Percentiles rank a stretch among this genome's conserved stretches.
Conservation (phyloP, 2,329 filamentous ascomycete genomes). For the Amphichorda felina region DNA sequence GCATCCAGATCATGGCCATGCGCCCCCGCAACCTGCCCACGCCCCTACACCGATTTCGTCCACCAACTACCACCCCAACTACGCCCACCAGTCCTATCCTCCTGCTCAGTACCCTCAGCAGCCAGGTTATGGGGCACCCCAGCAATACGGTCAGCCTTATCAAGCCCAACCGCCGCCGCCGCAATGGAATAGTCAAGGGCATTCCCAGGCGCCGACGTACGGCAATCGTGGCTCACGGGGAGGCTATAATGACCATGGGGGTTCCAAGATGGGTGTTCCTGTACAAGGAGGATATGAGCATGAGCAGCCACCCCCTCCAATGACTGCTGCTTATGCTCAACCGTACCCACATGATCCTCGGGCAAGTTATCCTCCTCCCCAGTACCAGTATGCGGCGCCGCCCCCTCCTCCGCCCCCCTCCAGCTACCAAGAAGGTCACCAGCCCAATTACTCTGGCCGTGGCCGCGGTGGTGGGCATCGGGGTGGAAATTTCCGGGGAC, state of each 20-base stretch:
- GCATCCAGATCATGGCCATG: conserved; percentile 23
- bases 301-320: conserved; percentile 18
- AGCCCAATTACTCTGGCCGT: conserved; percentile 24
- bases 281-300: conserved; percentile 16
- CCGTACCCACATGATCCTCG: conserved; percentile 28
- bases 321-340: conserved; percentile 21
- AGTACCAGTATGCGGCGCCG: conserved; percentile 27
- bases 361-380: conserved; percentile 16
- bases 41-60: conserved; percentile 34
- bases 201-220: conserved; percentile 23
- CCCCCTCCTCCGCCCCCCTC: conserved; percentile 16
- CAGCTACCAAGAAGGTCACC: conserved; percentile 14
- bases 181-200: conserved; percentile 20
- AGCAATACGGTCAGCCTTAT: conserved; percentile 23
- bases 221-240: conserved; percentile 26
- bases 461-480: conserved; percentile 24
- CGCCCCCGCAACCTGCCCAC: conserved; percentile 26
- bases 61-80: conserved; percentile 47
- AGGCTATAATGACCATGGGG: conserved; percentile 32
- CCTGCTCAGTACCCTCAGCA: conserved; percentile 29
- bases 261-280: conserved; percentile 6
- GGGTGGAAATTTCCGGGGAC: conserved; percentile 18
- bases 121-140: conserved; percentile 27
- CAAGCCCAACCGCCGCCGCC: conserved; percentile 20
- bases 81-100: conserved; percentile 40